Evolutionary conservation across 2,329 filamentous ascomycete species (phyloP), one percentile per base, ranked within the genome.

Genomic region (Fusarium zealandicum): DNA sequence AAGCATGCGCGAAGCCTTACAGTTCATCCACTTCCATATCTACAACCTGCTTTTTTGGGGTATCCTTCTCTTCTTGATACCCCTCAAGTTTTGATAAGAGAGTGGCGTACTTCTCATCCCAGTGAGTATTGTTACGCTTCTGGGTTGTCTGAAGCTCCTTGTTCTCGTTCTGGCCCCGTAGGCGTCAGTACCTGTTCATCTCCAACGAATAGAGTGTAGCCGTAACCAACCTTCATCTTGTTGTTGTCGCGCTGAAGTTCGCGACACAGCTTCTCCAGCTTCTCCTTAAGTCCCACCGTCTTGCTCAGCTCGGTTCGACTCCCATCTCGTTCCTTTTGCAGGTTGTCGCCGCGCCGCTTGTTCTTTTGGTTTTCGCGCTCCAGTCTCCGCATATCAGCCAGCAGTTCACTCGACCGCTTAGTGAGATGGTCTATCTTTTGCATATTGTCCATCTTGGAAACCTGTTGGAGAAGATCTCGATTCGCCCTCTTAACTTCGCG

Each of bases 171-270:
- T 92, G 71, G 33, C 48, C 36, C 22, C 25, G 33, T 38, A 22
- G 37, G 33, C 30, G 57, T 74, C 59, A 75, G 70, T 49, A 40
- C 16, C 16, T 28, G 17, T 36, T 51, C 25, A 12, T 22, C 22
- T 11, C 16, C 28, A 18, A 13, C 7, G 13, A 13, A 10, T 9
- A 17, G 9, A 14, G 22, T 20, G 30, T n/a, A 20, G 25, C 31
- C 14, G 6, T 13, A 41, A 72, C 78, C 65, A 75, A 95, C 91
- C 88, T 98, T 98, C 63, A 99, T 86, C 77, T 96, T 96, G 76
- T 98, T 98, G 74, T 99, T 99, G 71, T 99, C 95, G 68, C 93
- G 90, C 56, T 96, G 95, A 49, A 99, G 82, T 74, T 99, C 95
- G 51, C 95, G 83, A 68, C 93, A 97, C 27, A 99, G 80, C 72